These are phyloP conservation scores for Acacia pycnantha DNA, from an alignment of 331 rosid species.

Conservation along the genomic window DNA sequence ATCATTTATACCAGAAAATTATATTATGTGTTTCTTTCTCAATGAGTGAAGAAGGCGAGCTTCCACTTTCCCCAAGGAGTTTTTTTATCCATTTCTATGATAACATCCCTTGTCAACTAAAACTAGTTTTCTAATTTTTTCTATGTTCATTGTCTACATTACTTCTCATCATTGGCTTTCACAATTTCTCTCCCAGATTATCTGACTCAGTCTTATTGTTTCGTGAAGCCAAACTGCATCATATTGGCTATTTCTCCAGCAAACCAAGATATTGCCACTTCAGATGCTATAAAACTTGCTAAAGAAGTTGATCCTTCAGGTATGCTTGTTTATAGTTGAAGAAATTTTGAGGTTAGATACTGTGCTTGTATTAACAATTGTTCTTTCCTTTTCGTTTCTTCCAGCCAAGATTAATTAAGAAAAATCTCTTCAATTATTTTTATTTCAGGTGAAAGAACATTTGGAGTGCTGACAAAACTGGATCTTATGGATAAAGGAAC, in stretches of 20 bases:
- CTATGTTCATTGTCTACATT: background rate
- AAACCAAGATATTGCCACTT: conserved; percentile 99
- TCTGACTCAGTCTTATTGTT: conserved; percentile 41
- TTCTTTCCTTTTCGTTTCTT: conserved; percentile 8
- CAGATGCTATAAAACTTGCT: conserved; percentile 98
- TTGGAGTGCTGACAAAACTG: conserved; percentile 96
- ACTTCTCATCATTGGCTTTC: background rate
- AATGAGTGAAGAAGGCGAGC: too few species aligned
- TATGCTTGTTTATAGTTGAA: conserved; percentile 35
- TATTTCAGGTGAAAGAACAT: conserved; percentile 91
- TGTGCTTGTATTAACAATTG: conserved; percentile 7
- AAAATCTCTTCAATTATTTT: conserved; percentile 12
- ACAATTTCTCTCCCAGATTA: conserved; percentile 4
- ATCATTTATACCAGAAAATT: too few species aligned
- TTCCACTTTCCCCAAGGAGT: too few species aligned
- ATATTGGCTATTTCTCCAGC: conserved; percentile 99
- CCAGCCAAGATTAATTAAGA: background rate
- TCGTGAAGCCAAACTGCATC: conserved; percentile 91
- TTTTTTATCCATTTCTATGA: too few species aligned
- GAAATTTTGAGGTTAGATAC: conserved; percentile 19
- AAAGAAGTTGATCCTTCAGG: conserved; percentile 98
- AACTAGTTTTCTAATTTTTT: conserved; percentile 13
- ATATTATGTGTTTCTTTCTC: too few species aligned
- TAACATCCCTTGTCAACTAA: background rate
- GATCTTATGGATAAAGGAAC: conserved; percentile 99